Conservation (phyloP, 495 filamentous ascomycete species). For the Talaromyces borbonicus region DNA sequence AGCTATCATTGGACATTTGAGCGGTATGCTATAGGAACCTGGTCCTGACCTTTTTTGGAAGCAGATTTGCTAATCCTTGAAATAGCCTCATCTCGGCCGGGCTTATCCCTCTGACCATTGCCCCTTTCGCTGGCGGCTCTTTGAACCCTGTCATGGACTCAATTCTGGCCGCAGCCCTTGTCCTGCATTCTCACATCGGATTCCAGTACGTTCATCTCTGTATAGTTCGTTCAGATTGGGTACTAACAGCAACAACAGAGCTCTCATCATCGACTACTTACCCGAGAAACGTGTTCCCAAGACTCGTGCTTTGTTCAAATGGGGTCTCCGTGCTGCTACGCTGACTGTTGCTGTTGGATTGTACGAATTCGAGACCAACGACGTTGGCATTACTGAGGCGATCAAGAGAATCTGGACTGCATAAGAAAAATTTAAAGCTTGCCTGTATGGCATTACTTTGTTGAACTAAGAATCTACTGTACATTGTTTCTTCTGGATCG, state of each 20-base stretch:
- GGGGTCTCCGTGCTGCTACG: slow-evolving; percentile 71
- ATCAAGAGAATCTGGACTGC: slow-evolving; percentile 81
- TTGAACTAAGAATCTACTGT: slow-evolving; percentile 5
- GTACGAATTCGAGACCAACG: slow-evolving; percentile 99
- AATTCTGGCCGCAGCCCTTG: slow-evolving; percentile 66
- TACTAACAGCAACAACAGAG: slow-evolving; percentile 27
- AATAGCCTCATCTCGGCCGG: slow-evolving; percentile 57
- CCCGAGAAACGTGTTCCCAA: slow-evolving; percentile 61
- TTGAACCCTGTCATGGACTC: slow-evolving; percentile 86
- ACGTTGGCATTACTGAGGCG: slow-evolving; percentile 86
- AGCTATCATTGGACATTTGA: slow-evolving; percentile 99
- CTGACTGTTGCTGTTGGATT: slow-evolving; percentile 74
- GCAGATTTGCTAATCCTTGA: slow-evolving; percentile 7
- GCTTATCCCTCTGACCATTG: slow-evolving; percentile 76
- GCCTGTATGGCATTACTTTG: slow-evolving; percentile 4
- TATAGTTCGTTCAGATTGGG: not conserved
- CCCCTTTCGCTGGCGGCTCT: slow-evolving; percentile 84
- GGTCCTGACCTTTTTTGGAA: not conserved
- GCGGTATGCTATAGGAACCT: slow-evolving; percentile 40
- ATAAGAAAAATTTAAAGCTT: slow-evolving; percentile 16
- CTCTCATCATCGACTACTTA: slow-evolving; percentile 84
- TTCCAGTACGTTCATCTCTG: slow-evolving; percentile 54
- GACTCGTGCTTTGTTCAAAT: slow-evolving; percentile 51
- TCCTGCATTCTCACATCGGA: slow-evolving; percentile 91
- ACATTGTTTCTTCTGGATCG: too few relatives aligned